Evolutionary conservation across 495 filamentous ascomycete genomes (phyloP).

Genomic region (Neurospora intermedia): DNA sequence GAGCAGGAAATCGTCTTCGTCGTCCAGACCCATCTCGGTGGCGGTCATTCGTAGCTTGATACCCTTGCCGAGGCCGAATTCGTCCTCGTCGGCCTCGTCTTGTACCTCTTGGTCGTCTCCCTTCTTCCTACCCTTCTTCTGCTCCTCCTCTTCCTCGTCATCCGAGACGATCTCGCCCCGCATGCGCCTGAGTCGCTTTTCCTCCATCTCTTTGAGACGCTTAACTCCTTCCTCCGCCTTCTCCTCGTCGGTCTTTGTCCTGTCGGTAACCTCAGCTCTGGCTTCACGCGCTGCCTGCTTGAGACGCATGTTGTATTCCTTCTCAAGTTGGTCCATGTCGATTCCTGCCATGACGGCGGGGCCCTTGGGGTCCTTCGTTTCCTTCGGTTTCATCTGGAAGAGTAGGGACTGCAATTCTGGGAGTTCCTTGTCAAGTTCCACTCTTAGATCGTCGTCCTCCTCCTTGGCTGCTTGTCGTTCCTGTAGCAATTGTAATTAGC

Average conservation of each 20-base stretch:
- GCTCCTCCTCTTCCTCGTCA: slow-evolving; percentile 40
- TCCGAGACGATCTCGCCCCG: slow-evolving; percentile 47
- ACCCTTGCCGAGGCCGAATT: slow-evolving; percentile 45
- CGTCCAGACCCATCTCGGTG: slow-evolving; percentile 54
- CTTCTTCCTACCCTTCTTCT: slow-evolving; percentile 34
- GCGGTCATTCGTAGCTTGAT: slow-evolving; percentile 36
- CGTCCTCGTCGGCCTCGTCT: slow-evolving; percentile 37
- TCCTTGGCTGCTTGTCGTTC: slow-evolving; percentile 80
- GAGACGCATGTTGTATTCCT: slow-evolving; percentile 74
- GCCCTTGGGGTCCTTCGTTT: slow-evolving; percentile 47
- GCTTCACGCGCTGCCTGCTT: slow-evolving; percentile 73
- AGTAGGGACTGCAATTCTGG: slow-evolving; percentile 69
- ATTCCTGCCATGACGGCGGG: slow-evolving; percentile 45
- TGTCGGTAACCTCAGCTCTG: slow-evolving; percentile 70
- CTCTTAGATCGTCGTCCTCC: slow-evolving; percentile 74
- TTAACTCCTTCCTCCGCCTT: slow-evolving; percentile 62
- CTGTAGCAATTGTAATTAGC: slow-evolving; percentile 4
- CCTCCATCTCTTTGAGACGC: slow-evolving; percentile 67
- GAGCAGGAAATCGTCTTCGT: slow-evolving; percentile 86
- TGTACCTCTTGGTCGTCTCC: slow-evolving; percentile 15
- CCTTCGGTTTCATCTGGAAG: slow-evolving; percentile 22
- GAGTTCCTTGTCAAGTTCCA: slow-evolving; percentile 52
- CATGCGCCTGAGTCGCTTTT: slow-evolving; percentile 64
- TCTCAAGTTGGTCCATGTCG: slow-evolving; percentile 54
- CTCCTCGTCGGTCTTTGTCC: slow-evolving; percentile 88